Base-by-base conservation (phyloP, 495 filamentous ascomycete genomes). In the Xanthoparmelia taractica region DNA sequence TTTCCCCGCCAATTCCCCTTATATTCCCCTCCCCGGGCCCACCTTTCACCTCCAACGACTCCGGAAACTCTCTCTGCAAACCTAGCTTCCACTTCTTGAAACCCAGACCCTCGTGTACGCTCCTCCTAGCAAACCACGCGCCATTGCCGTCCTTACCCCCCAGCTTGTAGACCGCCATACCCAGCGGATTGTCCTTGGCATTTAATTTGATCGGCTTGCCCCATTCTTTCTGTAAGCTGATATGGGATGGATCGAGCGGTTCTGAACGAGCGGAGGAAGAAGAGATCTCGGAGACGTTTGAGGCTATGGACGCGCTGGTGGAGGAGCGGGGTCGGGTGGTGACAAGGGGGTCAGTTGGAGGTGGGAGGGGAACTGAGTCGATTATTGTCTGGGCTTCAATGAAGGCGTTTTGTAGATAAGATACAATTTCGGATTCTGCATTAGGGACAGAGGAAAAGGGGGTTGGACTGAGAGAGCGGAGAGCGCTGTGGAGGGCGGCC, bases 61-160 rank as follows among this genome's bases (percentile, higher is more conserved):
- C 84, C 12, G 78, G 78, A 69, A 90, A 88, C 29, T 77, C 75
- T 58, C 78, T 77, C 70, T 82, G 77, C 0, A 78, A 64, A 0
- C 76, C 75, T 1, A 81, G 60, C 64, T 81, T 82, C 77, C 86
- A 96, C 69, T 82, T 87, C 17, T 77, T 73, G 71, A 95, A 97
- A 1, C 83, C 76, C 27, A 94, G 70, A 0, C 86, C 85, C 66
- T 86, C 83, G 64, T 97, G 92, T 20, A 97, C 79, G 67, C 90
- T 96, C 34, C 91, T 79, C 61, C 94, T 75, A 13, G 89, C 91
- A 74, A 97, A 97, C 93, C 93, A 97, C 5, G 84, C 79, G 0
- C 93, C 94, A 56, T 86, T 86, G 4, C 91, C 87, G 69, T 97
- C 94, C 61, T 86, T 84, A 0, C 87, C 84, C 0, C 77, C 72